phyloP scores from a whole-genome alignment of 352 stramenopile genomes.

The Bremia lactucae region DNA sequence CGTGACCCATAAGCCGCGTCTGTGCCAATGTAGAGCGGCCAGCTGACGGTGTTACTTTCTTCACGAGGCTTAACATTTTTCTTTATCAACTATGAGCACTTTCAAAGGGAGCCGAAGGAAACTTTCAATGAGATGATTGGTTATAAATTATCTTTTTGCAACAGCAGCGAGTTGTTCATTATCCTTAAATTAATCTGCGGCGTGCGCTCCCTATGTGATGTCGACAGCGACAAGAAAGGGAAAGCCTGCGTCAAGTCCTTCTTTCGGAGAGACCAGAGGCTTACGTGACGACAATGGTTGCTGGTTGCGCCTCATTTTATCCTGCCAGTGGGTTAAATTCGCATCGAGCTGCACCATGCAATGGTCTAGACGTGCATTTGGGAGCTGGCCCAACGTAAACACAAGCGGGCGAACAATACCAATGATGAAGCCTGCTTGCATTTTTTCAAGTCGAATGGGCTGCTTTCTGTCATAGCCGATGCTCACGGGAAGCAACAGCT shows the following conservation, averaged over 20 bases:
- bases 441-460: constrained; percentile 78
- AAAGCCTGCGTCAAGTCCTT: constrained; percentile 5
- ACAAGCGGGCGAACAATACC: constrained; percentile 84
- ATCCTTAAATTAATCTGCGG: no score
- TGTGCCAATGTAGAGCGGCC: constrained; percentile 33
- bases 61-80: constrained; percentile 68
- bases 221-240: background rate
- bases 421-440: constrained; percentile 91
- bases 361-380: constrained; percentile 35
- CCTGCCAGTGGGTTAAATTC: constrained; percentile 62
- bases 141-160: background rate
- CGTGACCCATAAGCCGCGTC: constrained; percentile 68
- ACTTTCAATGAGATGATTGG: constrained; percentile 5
- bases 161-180: background rate
- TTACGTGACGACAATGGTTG: constrained; percentile 2
- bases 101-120: constrained; percentile 16
- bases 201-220: constrained; percentile 8
- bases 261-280: constrained; percentile 1
- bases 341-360: constrained; percentile 58
- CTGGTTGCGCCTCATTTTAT: constrained; percentile 43
- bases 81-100: constrained; percentile 12
- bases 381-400: constrained; percentile 40
- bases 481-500: constrained; percentile 74
- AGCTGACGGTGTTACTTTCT: constrained; percentile 42
- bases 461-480: constrained; percentile 86